Conservation (phyloP, 306 rosid genomes). For the Lathyrus oleraceus region DNA sequence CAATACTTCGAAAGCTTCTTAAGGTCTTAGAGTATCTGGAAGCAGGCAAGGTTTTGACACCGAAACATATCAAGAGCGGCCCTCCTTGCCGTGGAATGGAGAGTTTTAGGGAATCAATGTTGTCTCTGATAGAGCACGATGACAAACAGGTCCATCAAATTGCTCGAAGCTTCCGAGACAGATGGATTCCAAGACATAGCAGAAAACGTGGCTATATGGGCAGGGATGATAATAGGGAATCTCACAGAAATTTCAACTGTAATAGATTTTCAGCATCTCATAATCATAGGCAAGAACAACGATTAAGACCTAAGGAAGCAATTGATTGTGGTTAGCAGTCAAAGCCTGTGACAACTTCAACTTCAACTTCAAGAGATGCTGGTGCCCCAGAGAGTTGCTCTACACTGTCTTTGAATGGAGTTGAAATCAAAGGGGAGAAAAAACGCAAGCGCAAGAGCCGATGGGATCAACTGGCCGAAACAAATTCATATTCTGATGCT, state of each 20-base stretch:
- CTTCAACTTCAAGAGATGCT: constrained; percentile 42
- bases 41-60: too few species aligned
- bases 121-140: too few species aligned
- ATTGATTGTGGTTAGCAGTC: constrained; percentile 57
- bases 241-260: constrained; percentile 55
- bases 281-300: constrained; percentile 61
- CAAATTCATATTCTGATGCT: constrained; percentile 44
- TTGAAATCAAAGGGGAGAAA: constrained; percentile 44
- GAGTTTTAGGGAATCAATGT: too few species aligned
- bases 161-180: too few species aligned
- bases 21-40: too few species aligned
- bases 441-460: constrained; percentile 91
- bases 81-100: too few species aligned
- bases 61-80: too few species aligned
- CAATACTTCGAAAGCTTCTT: too few species aligned
- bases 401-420: constrained; percentile 41
- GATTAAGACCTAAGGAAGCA: constrained; percentile 63
- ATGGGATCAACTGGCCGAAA: constrained; percentile 94
- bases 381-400: constrained; percentile 55
- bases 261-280: constrained; percentile 57
- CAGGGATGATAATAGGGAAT: constrained; percentile 71
- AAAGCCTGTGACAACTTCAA: constrained; percentile 33
- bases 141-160: too few species aligned
- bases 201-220: constrained; percentile 62
- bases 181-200: constrained; percentile 52